These are phyloP conservation scores for Rhodotorula sp. DNA, from an alignment of 1,284 basidiomycete genomes.

Conservation along the genomic window DNA sequence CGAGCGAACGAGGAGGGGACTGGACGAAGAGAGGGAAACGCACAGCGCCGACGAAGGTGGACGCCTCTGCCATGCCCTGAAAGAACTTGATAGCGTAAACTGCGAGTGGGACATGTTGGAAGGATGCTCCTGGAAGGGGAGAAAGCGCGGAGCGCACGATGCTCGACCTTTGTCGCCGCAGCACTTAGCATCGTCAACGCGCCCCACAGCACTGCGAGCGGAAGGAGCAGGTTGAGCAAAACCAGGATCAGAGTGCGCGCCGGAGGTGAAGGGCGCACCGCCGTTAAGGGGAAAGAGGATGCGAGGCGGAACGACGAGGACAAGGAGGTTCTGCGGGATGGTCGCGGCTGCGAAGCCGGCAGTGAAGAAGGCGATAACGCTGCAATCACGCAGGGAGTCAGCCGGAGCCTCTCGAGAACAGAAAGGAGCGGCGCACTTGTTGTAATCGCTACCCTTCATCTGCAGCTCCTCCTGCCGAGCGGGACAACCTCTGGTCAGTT, in stretches of 20 bases:
- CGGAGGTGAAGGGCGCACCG: neutral
- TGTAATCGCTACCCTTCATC: constrained; percentile 70
- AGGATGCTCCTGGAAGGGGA: no score
- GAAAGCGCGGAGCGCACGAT: constrained; percentile 49
- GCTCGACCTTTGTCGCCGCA: constrained; percentile 37
- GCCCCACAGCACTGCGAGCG: constrained; percentile 11
- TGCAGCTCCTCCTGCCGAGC: constrained; percentile 63
- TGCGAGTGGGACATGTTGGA: neutral
- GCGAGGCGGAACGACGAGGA: constrained; percentile 47
- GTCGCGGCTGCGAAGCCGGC: constrained; percentile 47
- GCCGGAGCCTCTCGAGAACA: neutral
- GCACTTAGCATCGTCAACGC: constrained; percentile 37
- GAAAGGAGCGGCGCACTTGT: constrained; percentile 49
- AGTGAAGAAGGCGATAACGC: constrained; percentile 53
- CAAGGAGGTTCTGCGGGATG: constrained; percentile 47
- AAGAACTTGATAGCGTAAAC: constrained; percentile 72
- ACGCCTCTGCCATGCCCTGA: constrained; percentile 70
- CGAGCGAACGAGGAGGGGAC: no score
- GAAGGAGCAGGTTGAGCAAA: neutral
- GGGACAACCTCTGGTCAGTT: neutral
- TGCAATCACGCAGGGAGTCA: neutral
- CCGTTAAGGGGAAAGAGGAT: constrained; percentile 29
- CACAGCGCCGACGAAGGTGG: constrained; percentile 67
- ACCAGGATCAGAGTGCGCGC: no score
- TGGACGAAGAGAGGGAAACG: neutral